Evolutionary conservation across 164 flowering plant genomes (phyloP).

Genomic region (Buxus sempervirens): DNA sequence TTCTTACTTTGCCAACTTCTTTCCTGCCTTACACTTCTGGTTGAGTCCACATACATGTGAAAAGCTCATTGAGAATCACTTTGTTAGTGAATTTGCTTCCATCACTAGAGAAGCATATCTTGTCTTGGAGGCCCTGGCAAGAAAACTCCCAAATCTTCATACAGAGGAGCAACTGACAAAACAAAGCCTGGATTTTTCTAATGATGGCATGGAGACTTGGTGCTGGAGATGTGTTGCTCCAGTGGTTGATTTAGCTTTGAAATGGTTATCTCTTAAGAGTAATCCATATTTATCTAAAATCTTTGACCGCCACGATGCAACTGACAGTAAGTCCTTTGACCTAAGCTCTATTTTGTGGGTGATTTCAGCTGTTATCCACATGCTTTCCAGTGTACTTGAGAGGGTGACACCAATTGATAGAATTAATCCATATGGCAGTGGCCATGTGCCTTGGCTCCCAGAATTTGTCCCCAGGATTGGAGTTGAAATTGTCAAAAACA

Average conservation of each 20-base stretch:
- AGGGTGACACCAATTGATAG: slow-evolving; percentile 47
- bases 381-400: slow-evolving; percentile 62
- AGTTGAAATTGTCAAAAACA: slow-evolving; percentile 49
- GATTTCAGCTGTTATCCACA: slow-evolving; percentile 58
- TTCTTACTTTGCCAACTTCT: slow-evolving; percentile 57
- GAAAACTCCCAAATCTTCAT: slow-evolving; percentile 60
- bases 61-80: slow-evolving; percentile 45
- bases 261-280: slow-evolving; percentile 50
- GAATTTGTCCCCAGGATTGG: slow-evolving; percentile 75
- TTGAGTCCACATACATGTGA: slow-evolving; percentile 62
- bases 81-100: slow-evolving; percentile 62
- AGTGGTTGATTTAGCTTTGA: slow-evolving; percentile 69
- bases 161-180: slow-evolving; percentile 20
- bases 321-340: slow-evolving; percentile 1
- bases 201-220: slow-evolving; percentile 48
- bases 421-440: slow-evolving; percentile 14
- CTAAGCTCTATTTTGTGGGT: slow-evolving; percentile 64
- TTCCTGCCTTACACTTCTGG: slow-evolving; percentile 80
- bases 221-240: slow-evolving; percentile 73
- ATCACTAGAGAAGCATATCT: slow-evolving; percentile 65
- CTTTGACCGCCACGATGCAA: slow-evolving; percentile 20
- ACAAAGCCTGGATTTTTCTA: slow-evolving; percentile 15
- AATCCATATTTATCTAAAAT: slow-evolving; percentile 28
- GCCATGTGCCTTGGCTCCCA: slow-evolving; percentile 54
- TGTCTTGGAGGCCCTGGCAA: slow-evolving; percentile 67